Evolutionary conservation across 2,329 filamentous ascomycete species (phyloP).

Genomic region (Massarina eburnea): DNA sequence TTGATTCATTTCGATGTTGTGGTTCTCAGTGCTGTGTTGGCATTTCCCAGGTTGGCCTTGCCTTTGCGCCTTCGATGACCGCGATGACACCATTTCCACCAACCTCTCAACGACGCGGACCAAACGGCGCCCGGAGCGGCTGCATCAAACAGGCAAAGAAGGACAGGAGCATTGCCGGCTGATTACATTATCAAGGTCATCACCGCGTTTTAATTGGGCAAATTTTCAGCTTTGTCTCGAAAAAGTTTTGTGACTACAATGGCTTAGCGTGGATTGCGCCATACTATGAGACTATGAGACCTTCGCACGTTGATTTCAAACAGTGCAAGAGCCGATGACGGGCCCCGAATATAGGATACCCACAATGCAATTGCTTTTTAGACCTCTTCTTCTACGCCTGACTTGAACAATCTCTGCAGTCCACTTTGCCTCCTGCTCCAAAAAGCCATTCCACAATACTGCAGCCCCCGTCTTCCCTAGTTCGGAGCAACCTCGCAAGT

Average conservation of each 20-base stretch:
- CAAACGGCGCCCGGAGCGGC: conserved; percentile 2
- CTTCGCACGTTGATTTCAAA: conserved; percentile 8
- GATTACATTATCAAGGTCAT: conserved; percentile 1
- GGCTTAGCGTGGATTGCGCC: conserved; percentile 16
- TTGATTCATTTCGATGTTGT: background rate
- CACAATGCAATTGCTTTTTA: conserved; percentile 4
- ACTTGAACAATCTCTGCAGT: background rate
- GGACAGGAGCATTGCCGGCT: background rate
- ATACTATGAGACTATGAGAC: conserved; percentile 12
- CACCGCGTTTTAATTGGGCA: conserved; percentile 6
- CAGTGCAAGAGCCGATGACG: conserved; percentile 10
- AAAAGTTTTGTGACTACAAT: conserved; percentile 10
- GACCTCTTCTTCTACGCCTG: background rate
- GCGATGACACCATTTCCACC: conserved; percentile 9
- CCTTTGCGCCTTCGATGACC: conserved; percentile 3
- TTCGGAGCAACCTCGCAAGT: background rate
- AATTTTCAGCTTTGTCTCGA: conserved; percentile 8
- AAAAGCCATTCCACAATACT: background rate
- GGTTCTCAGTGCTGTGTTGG: background rate
- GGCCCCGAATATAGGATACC: conserved; percentile 5
- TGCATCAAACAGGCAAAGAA: conserved; percentile 2
- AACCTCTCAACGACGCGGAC: background rate
- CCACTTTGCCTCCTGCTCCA: background rate
- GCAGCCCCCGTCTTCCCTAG: background rate
- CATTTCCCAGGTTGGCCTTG: background rate